Evolutionary conservation across 106 monocot genomes (phyloP), one percentile per base, ranked within the genome.

Genomic region (Iris macrosiphon): DNA sequence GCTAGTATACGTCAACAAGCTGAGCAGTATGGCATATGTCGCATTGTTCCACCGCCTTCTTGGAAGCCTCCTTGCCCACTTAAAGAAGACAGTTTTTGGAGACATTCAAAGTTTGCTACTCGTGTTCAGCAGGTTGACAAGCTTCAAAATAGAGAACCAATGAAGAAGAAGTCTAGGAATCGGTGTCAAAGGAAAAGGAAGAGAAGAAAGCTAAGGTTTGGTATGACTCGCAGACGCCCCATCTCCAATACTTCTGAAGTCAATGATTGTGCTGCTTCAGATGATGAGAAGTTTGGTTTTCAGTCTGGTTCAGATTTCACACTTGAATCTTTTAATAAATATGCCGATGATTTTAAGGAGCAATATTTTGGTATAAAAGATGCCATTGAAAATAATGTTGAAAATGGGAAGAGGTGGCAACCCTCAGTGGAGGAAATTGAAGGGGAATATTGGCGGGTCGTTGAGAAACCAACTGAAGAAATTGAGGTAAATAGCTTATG

Each of bases 241-340:
- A 46, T 15, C 35, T 57, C 72, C 30, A 65, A 53, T 71, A 28
- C 55, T 63, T 53, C 75, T 37, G 82, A 83, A 57, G 20, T 33
- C 23, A 73, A 71, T 61, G 84, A 84, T 17, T 86, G 74, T 64
- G 65, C 49, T 60, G 70, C 41, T 25, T 85, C 82, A 35, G 96
- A 98, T 61, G 90, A 90, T 27, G 90, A 90, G 28, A 98, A 90
- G 57, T 98, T 98, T 75, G 96, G 96, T 16, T 98, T 98, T 75
- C 90, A 98, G 61, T 69, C 78, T 63, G 96, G 96, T 49, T 77
- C 74, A 41, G 90, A 90, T 22, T 90, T 80, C 64, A 98, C 96
- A 14, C 73, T 98, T 7, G 67, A 90, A 60, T 51, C 64, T 20
- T 98, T 98, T 50, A 38, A 83, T 56, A 72, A 72, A 18, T 90